Percentiles rank a stretch among this genome's conserved stretches.
These are phyloP conservation scores for Penicillium mononematosum DNA, from an alignment of 495 filamentous ascomycete genomes.

Conservation along the genomic window DNA sequence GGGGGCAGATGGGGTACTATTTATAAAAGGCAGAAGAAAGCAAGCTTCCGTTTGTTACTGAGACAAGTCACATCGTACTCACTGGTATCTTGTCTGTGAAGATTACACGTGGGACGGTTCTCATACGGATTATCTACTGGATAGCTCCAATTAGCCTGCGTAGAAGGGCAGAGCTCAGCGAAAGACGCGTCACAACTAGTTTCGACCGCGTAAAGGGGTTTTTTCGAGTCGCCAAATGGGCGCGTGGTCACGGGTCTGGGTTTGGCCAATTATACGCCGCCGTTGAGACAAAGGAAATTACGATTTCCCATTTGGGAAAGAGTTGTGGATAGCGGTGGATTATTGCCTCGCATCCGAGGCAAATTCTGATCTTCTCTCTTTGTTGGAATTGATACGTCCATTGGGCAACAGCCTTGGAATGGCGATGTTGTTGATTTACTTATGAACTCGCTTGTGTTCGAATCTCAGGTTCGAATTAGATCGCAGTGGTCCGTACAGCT, in stretches of 20 bases:
- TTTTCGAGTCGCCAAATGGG: constrained; percentile 37
- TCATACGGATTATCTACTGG: constrained; percentile 2
- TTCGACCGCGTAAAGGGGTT: constrained; percentile 40
- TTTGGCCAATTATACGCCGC: constrained; percentile 22
- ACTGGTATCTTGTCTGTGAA: constrained; percentile 4
- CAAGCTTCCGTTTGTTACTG: constrained; percentile 4
- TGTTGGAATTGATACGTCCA: neutral
- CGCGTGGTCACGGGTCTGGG: constrained; percentile 40
- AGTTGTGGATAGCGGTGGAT: neutral
- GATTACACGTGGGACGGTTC: constrained; percentile 5
- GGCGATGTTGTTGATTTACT: neutral
- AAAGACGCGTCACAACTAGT: constrained; percentile 37
- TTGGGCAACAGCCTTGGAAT: neutral
- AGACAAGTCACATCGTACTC: constrained; percentile 6
- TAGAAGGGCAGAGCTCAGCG: neutral
- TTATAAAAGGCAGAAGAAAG: constrained; percentile 1
- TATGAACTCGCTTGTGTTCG: neutral
- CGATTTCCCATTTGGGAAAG: constrained; percentile 2
- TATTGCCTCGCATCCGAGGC: neutral
- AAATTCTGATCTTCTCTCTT: neutral
- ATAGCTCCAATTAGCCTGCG: constrained; percentile 19
- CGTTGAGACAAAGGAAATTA: constrained; percentile 10
- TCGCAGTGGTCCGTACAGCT: neutral
- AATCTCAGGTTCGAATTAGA: neutral
- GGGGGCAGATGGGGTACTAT: constrained; percentile 15